Base-by-base conservation (phyloP, 257 asterid species). In the Fraxinus pennsylvanica region DNA sequence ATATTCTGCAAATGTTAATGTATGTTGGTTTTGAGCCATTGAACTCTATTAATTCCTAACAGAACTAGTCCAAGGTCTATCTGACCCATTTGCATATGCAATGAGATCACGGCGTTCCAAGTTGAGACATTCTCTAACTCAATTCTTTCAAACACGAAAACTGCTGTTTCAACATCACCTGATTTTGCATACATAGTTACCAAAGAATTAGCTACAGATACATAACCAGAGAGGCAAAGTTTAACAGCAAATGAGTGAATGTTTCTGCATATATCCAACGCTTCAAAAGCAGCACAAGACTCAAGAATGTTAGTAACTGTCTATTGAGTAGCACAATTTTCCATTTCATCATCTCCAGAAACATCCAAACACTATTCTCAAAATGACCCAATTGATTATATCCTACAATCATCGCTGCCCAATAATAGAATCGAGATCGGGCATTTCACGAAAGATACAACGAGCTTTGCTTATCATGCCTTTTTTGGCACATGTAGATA, bases 361-460 rank as follows among this genome's bases (percentile, higher is more conserved):
- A 94, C 89, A 86, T 74, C 78, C 68, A 66, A 47, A 90, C 79
- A 61, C 91, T 90, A 43, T 71, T 78, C 32, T 63, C 86, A 57
- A 82, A 87, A 74, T 75, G 86, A 12, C 92, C 88, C n/a, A 82
- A 76, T 5, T 71, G 90, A 68, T 88, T 90, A 76, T 87, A 89
- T 79, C 97, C 96, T 76, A 88, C 91, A 14, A 94, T 91, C 90
- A 94, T 84, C 0, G 93, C 86, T 3, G 97, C 91, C 98, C 97
- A 94, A 3, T 97, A 92, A 92, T 89, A 50, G 96, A 90, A 83
- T 94, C 98, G 1, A 88, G 88, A 14, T 79, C 81, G 7, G 95
- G 89, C 84, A 86, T 78, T 79, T 77, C 79, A 30, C 84, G 67
- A 82, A 94, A 92, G 12, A 94, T 41, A 2, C 61, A 50, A 68